Percentiles rank a stretch among this genome's conserved stretches.
phyloP scores from a whole-genome alignment of 2,329 filamentous ascomycete species.

The Grosmannia penicillata region DNA sequence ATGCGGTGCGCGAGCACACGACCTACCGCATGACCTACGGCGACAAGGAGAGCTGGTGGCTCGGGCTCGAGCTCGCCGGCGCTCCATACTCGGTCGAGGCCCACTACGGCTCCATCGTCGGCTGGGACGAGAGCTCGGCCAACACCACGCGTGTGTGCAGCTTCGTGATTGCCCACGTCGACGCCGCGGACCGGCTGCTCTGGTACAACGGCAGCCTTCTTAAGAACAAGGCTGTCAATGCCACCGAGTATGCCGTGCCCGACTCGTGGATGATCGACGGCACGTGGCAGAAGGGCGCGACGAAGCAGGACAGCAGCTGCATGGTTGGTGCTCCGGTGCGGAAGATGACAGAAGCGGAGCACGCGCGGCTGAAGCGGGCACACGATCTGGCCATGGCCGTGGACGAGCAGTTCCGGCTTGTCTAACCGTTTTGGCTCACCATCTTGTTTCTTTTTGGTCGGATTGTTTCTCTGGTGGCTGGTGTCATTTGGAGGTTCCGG shows the following conservation, averaged over 20 bases:
- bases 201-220: not conserved
- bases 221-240: not conserved
- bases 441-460: no score
- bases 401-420: not conserved
- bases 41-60: constrained; percentile 1
- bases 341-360: not conserved
- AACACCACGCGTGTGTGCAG: not conserved
- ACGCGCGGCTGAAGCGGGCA: not conserved
- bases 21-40: not conserved
- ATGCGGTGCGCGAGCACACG: not conserved
- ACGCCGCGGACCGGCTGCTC: not conserved
- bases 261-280: not conserved
- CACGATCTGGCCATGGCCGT: not conserved
- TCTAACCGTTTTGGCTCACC: no score
- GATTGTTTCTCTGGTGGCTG: no score
- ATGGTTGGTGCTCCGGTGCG: not conserved
- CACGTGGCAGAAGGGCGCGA: not conserved
- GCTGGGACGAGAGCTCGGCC: not conserved
- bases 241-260: not conserved
- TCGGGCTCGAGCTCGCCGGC: not conserved
- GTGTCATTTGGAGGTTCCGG: no score
- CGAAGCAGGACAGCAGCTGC: not conserved
- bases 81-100: not conserved
- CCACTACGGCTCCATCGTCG: not conserved
- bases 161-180: not conserved